Conservation (phyloP, 108 stramenopile genomes). For the Skeletonema costatum region DNA sequence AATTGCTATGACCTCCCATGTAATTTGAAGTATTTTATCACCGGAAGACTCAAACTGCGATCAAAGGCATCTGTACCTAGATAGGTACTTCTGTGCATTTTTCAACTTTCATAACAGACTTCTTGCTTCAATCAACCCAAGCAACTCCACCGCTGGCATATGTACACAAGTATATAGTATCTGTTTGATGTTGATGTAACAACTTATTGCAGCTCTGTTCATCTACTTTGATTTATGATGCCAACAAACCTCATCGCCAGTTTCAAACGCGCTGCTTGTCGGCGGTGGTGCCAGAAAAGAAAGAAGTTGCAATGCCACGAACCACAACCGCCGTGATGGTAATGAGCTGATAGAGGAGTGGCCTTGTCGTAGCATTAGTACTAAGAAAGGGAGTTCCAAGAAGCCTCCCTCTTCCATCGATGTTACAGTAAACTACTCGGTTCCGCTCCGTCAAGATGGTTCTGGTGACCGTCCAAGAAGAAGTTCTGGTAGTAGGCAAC, state of each 20-base stretch:
- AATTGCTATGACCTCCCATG: too few species aligned
- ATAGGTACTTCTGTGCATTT: too few species aligned
- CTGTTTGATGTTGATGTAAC: too few species aligned
- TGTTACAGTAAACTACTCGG: background rate
- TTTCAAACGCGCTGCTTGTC: background rate
- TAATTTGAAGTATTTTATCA: too few species aligned
- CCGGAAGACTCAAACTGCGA: too few species aligned
- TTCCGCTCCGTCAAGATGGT: background rate
- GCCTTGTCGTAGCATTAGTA: background rate
- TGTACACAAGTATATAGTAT: too few species aligned
- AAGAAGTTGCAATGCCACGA: background rate
- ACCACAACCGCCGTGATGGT: background rate
- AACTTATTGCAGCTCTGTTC: too few species aligned
- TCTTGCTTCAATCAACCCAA: too few species aligned
- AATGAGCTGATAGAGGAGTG: background rate
- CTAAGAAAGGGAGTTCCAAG: background rate
- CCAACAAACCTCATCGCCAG: background rate
- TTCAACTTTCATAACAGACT: too few species aligned
- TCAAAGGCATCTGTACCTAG: too few species aligned
- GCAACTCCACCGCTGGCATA: too few species aligned
- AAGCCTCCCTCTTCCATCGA: background rate
- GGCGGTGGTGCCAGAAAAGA: background rate
- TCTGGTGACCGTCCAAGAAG: background rate
- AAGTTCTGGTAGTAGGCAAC: background rate
- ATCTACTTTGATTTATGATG: background rate